A percentile compares a stretch with the other conserved stretches of the same genome.
Conservation (phyloP, 345 rosid genomes). For the Camelina neglecta region DNA sequence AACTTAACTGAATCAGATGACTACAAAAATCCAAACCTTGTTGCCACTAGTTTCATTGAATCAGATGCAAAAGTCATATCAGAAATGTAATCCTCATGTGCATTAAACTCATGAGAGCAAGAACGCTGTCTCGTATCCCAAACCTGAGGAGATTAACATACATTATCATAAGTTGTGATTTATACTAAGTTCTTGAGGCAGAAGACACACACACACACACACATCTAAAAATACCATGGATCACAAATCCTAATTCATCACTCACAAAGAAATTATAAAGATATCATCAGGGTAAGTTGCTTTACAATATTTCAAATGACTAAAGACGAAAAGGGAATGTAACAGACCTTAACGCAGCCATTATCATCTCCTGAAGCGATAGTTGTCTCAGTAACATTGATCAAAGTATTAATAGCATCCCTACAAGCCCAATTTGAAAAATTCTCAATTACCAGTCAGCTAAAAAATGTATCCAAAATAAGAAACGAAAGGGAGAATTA, state of each 20-base stretch:
- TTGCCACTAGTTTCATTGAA: slow-evolving; percentile 75
- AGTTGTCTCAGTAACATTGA: slow-evolving; percentile 74
- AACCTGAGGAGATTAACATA: slow-evolving; percentile 51
- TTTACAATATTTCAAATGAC: too few relatives aligned
- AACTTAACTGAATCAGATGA: slow-evolving; percentile 50
- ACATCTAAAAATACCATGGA: background rate
- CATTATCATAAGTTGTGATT: background rate
- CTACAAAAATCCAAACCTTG: slow-evolving; percentile 61
- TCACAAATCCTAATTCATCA: background rate
- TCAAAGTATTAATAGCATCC: slow-evolving; percentile 80
- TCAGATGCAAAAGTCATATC: slow-evolving; percentile 80
- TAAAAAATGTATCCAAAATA: background rate
- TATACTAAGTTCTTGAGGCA: background rate
- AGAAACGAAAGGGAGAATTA: background rate
- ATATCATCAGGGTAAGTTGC: background rate
- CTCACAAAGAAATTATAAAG: background rate
- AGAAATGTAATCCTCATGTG: slow-evolving; percentile 86
- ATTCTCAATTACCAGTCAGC: background rate
- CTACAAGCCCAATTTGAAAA: slow-evolving; percentile 41
- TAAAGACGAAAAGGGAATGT: background rate
- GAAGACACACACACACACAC: background rate
- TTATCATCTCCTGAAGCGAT: slow-evolving; percentile 92
- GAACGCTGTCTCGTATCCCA: slow-evolving; percentile 96
- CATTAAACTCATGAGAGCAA: slow-evolving; percentile 69
- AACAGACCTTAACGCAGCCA: slow-evolving; percentile 83